These are phyloP conservation scores for Pyrenophora tritici-repentis DNA, from an alignment of 2,329 filamentous ascomycete genomes.

Conservation along the genomic window DNA sequence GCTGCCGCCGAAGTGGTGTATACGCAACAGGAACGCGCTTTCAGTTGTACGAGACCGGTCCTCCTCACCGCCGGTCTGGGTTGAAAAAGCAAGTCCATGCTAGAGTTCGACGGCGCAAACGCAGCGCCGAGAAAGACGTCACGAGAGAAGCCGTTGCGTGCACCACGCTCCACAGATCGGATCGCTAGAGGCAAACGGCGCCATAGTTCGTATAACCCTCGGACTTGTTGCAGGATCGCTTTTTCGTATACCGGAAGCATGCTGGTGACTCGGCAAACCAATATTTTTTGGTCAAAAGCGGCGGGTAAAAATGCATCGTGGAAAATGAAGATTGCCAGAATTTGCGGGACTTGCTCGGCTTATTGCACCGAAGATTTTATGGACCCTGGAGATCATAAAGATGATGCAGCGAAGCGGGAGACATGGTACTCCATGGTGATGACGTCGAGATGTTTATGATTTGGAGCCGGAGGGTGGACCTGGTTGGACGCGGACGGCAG, in stretches of 20 bases:
- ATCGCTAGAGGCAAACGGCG: slow-evolving; percentile 15
- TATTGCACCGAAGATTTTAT: slow-evolving; percentile 7
- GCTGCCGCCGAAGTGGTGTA: not conserved
- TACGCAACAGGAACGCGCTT: not conserved
- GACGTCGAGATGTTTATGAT: slow-evolving; percentile 16
- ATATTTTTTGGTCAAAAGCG: not conserved
- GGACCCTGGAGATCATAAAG: slow-evolving; percentile 23
- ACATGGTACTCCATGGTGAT: slow-evolving; percentile 20
- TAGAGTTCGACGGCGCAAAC: slow-evolving; percentile 8
- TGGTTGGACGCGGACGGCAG: slow-evolving; percentile 1
- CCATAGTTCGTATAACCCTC: slow-evolving; percentile 16
- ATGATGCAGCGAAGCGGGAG: slow-evolving; percentile 12
- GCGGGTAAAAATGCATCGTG: not conserved
- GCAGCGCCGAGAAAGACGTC: slow-evolving; percentile 6
- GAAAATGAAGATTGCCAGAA: slow-evolving; percentile 10
- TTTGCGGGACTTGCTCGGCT: slow-evolving; percentile 7
- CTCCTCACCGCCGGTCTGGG: slow-evolving; percentile 2
- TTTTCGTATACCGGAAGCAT: slow-evolving; percentile 6
- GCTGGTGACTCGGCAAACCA: slow-evolving; percentile 3
- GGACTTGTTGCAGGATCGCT: slow-evolving; percentile 10
- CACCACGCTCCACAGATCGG: slow-evolving; percentile 23
- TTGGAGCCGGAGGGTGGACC: not conserved
- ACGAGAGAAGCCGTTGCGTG: slow-evolving; percentile 20
- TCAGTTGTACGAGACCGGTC: not conserved
- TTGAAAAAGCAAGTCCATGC: slow-evolving; percentile 2